Evolutionary conservation across 164 flowering plant genomes (phyloP).

Genomic region (Brasenia schreberi): DNA sequence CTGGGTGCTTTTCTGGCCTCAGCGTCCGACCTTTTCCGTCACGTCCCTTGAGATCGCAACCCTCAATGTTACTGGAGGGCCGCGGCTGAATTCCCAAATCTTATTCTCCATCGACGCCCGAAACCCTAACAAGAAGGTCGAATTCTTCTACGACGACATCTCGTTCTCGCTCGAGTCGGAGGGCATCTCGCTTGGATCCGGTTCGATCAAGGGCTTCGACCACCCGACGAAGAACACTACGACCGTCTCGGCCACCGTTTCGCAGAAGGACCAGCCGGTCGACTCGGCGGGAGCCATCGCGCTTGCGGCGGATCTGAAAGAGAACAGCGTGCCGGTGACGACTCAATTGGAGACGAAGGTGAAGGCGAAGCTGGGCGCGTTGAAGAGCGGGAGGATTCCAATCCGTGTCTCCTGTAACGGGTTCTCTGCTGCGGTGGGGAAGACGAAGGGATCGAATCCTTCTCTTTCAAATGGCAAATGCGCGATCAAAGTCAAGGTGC

Average conservation of each 20-base stretch:
- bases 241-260: slow-evolving; percentile 12
- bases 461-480: slow-evolving; percentile 22
- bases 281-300: slow-evolving; percentile 13
- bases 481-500: slow-evolving; percentile 57
- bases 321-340: slow-evolving; percentile 38
- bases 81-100: slow-evolving; percentile 25
- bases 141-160: slow-evolving; percentile 34
- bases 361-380: slow-evolving; percentile 43
- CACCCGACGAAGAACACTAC: slow-evolving; percentile 39
- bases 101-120: slow-evolving; percentile 36
- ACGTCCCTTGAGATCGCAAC: slow-evolving; percentile 37
- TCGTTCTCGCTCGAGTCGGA: slow-evolving; percentile 23
- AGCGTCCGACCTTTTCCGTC: slow-evolving; percentile 57
- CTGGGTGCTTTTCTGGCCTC: slow-evolving; percentile 71
- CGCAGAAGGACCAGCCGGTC: slow-evolving; percentile 9
- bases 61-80: slow-evolving; percentile 43
- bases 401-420: slow-evolving; percentile 53
- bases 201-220: slow-evolving; percentile 15
- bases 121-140: slow-evolving; percentile 61
- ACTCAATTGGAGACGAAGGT: slow-evolving; percentile 56
- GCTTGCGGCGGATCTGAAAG: slow-evolving; percentile 37
- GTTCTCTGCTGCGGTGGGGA: slow-evolving; percentile 15
- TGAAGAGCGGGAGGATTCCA: slow-evolving; percentile 40
- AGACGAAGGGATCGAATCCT: slow-evolving; percentile 8
- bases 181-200: slow-evolving; percentile 22